These are phyloP conservation scores for Aspergillus viridinutans DNA, from an alignment of 2,329 filamentous ascomycete species.

Conservation along the genomic window DNA sequence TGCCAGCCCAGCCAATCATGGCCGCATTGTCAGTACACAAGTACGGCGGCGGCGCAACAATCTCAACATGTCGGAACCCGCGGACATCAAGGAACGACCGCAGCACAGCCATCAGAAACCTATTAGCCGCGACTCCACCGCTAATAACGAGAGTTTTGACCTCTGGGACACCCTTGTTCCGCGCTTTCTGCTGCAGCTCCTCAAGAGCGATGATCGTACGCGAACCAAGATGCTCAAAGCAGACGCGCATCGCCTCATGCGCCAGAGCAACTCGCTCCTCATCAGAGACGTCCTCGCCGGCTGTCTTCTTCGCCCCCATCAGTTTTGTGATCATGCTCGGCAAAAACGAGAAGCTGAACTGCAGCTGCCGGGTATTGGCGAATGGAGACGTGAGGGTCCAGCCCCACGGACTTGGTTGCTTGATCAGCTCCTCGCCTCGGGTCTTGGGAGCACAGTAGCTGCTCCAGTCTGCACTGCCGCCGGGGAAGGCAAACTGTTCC, in stretches of 20 bases:
- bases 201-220: conserved; percentile 68
- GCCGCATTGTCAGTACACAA: conserved; percentile 94
- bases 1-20: conserved; percentile 92
- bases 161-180: conserved; percentile 16
- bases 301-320: conserved; percentile 37
- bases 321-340: conserved; percentile 61
- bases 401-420: conserved; percentile 48
- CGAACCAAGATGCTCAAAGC: conserved; percentile 81
- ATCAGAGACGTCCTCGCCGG: conserved; percentile 39
- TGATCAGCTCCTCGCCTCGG: conserved; percentile 57
- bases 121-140: conserved; percentile 86
- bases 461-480: conserved; percentile 32
- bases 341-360: conserved; percentile 72
- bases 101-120: conserved; percentile 67
- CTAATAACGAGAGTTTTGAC: conserved; percentile 70
- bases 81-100: conserved; percentile 60
- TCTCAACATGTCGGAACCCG: conserved; percentile 56
- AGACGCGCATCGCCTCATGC: conserved; percentile 68
- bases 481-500: conserved; percentile 72
- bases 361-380: conserved; percentile 53
- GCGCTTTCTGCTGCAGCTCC: conserved; percentile 20
- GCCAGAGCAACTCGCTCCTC: conserved; percentile 67
- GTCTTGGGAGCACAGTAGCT: conserved; percentile 56
- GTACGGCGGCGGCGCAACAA: conserved; percentile 70
- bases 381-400: conserved; percentile 71